These are phyloP conservation scores for Beauveria varroae DNA, from an alignment of 2,329 filamentous ascomycete genomes.

Conservation along the genomic window DNA sequence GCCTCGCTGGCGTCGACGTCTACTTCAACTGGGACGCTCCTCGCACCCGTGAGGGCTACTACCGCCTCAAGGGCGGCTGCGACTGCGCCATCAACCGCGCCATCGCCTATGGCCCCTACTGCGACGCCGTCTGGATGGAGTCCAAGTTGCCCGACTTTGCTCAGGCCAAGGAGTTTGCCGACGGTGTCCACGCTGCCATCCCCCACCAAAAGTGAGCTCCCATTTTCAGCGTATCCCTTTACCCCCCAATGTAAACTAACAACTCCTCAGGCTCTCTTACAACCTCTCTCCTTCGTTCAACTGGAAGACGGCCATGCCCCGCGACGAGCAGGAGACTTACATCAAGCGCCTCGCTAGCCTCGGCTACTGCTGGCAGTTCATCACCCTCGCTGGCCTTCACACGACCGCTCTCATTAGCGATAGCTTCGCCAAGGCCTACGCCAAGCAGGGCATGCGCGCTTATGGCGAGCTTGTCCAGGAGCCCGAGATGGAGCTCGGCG, in stretches of 20 bases:
- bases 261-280: slow-evolving; percentile 67
- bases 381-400: slow-evolving; percentile 95
- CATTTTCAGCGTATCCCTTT: not conserved
- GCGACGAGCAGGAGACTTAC: slow-evolving; percentile 91
- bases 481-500: slow-evolving; percentile 83
- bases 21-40: slow-evolving; percentile 95
- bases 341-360: slow-evolving; percentile 79
- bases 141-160: slow-evolving; percentile 87
- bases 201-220: slow-evolving; percentile 83
- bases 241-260: slow-evolving; percentile 13
- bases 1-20: slow-evolving; percentile 70
- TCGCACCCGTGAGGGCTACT: slow-evolving; percentile 89
- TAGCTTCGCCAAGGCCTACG: slow-evolving; percentile 77
- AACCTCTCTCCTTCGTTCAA: slow-evolving; percentile 99
- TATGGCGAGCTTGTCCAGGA: slow-evolving; percentile 97
- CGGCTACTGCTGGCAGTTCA: slow-evolving; percentile 99
- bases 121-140: slow-evolving; percentile 99
- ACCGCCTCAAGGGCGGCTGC: slow-evolving; percentile 84
- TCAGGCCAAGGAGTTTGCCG: slow-evolving; percentile 88
- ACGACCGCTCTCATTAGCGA: slow-evolving; percentile 89
- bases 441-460: slow-evolving; percentile 80
- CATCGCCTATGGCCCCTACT: slow-evolving; percentile 85
- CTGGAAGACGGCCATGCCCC: slow-evolving; percentile 94
- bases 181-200: slow-evolving; percentile 88
- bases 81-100: slow-evolving; percentile 87